phyloP scores from a whole-genome alignment of 768 basidiomycete genomes.

The Lentinula sp. region DNA sequence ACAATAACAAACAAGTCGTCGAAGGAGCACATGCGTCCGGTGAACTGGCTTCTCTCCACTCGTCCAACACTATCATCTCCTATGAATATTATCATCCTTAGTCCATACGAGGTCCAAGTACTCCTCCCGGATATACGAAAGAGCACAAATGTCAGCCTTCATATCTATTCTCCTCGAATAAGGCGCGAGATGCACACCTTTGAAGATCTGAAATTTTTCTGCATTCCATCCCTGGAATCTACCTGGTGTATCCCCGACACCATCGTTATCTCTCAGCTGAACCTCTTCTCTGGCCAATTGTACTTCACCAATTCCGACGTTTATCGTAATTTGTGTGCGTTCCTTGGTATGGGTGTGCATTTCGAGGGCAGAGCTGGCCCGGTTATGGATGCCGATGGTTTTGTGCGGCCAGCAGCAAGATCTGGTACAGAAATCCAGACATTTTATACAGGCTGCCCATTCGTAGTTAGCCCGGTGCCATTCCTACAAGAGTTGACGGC shows the following conservation, averaged over 20 bases:
- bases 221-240: constrained; percentile 15
- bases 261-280: constrained; percentile 12
- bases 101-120: constrained; percentile 23
- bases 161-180: constrained; percentile 19
- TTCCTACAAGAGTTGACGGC: constrained; percentile 27
- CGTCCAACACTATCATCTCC: not conserved
- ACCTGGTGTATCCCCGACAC: constrained; percentile 5
- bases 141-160: constrained; percentile 14
- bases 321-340: constrained; percentile 20
- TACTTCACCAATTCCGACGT: constrained; percentile 20
- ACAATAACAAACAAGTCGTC: not conserved
- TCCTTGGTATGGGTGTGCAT: constrained; percentile 13
- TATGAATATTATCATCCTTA: constrained; percentile 19
- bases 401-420: constrained; percentile 19
- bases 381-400: constrained; percentile 22
- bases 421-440: not conserved
- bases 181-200: constrained; percentile 9
- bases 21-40: constrained; percentile 19
- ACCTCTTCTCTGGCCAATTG: constrained; percentile 25
- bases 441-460: constrained; percentile 12
- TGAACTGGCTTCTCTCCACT: constrained; percentile 20
- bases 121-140: constrained; percentile 19
- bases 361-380: not conserved
- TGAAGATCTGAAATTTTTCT: constrained; percentile 15
- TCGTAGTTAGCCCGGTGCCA: constrained; percentile 28